These are phyloP conservation scores for Didymella pomorum DNA, from an alignment of 2,329 filamentous ascomycete species.

Conservation along the genomic window DNA sequence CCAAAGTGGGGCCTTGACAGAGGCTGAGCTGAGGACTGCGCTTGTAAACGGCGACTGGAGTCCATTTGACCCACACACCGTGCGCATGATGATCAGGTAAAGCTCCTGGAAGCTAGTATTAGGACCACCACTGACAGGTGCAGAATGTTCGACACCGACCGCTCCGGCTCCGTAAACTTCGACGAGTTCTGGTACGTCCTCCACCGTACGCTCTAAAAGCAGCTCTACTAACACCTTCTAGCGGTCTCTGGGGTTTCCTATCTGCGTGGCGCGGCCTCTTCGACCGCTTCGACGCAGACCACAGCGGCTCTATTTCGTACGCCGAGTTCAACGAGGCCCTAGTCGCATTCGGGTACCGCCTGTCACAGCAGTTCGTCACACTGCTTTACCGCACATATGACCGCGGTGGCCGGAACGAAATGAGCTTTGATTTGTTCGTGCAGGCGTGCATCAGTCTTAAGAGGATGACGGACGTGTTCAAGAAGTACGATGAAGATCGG, in stretches of 20 bases:
- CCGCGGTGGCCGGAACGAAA: conserved; percentile 56
- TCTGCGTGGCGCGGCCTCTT: conserved; percentile 94
- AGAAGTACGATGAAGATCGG: conserved; percentile 96
- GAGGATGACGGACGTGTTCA: conserved; percentile 99
- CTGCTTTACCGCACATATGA: conserved; percentile 91
- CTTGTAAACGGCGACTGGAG: conserved; percentile 97
- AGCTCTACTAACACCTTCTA: conserved; percentile 30
- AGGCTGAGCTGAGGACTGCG: conserved; percentile 84
- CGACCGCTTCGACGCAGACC: conserved; percentile 91
- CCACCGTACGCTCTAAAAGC: background rate
- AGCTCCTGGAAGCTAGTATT: background rate
- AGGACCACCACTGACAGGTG: conserved; percentile 5
- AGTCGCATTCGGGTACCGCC: conserved; percentile 83
- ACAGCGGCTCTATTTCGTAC: conserved; percentile 84
- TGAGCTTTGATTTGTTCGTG: conserved; percentile 89
- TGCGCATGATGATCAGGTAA: conserved; percentile 91
- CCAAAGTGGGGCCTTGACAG: conserved; percentile 81
- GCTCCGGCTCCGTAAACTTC: conserved; percentile 87
- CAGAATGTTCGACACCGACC: conserved; percentile 95
- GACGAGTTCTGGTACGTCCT: conserved; percentile 80
- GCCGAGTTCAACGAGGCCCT: conserved; percentile 90
- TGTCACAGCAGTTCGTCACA: conserved; percentile 83
- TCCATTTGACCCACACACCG: conserved; percentile 90
- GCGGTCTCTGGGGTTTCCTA: conserved; percentile 91
- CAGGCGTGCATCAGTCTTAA: conserved; percentile 97